Base-by-base conservation (phyloP, 805 yeast genomes). In the Candida palmyrensis region DNA sequence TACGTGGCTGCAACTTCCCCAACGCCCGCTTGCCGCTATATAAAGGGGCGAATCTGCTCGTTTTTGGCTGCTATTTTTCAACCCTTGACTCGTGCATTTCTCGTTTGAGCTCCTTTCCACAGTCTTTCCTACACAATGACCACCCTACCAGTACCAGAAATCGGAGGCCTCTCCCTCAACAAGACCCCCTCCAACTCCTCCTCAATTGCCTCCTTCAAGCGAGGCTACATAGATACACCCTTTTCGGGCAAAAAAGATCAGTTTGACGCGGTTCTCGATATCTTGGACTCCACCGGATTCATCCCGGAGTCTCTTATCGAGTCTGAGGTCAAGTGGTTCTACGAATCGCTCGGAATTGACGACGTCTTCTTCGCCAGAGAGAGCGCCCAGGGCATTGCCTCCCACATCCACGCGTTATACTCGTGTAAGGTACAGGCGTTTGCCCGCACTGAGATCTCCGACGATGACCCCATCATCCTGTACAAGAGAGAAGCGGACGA, bases 371-470 rank as follows among this genome's bases (percentile, higher is more conserved):
- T 90, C 55, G 92, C 92, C 27, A 77, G 82, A 42, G 96, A 90
- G 53, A 66, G 84, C 4, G 82, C 89, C 10, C 77, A 73, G 33
- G 84, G 81, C 40, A 83, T 90, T 44, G 89, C 85, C 12, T 74
- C 81, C 35, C 88, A 89, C 51, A 85, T 90, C 47, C 83, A 83
- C 51, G 83, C 96, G 7, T 68, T 90, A 35, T 90, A 90, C 60
- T 85, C 96, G 21, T 89, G 97, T 37, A 92, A 92, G 56, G 74
- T 92, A 34, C 92, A 90, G 46, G 95, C 96, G 6, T 85, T 72
- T 53, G 82, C 92, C 3, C 71, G 79, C 30, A 73, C 51, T 44
- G 60, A 53, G 34, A 60, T 59, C 38, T 49, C 57, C 17, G 45
- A 47, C 27, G 30, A 40, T 5, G 62, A 65, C 41, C 80, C 81